These are phyloP conservation scores for Arthrobotrys megalospora DNA, from an alignment of 2,329 filamentous ascomycete species.

Conservation along the genomic window DNA sequence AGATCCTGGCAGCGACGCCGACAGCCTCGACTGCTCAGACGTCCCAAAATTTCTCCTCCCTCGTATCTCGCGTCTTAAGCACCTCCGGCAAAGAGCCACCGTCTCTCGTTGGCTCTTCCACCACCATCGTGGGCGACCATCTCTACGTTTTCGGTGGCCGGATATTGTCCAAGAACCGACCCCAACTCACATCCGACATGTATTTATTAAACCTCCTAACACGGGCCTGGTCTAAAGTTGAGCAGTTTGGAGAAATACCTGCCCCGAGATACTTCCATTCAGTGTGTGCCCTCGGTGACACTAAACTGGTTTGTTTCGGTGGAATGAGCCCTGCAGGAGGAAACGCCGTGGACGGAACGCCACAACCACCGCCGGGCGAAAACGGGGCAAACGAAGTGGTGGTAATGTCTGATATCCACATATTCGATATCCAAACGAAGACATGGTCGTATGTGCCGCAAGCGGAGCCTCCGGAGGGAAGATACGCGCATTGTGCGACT, in stretches of 20 bases:
- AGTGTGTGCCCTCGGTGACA: constrained; percentile 91
- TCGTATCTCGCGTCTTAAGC: constrained; percentile 80
- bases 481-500: constrained; percentile 96
- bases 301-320: constrained; percentile 96
- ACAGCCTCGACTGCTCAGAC: constrained; percentile 64
- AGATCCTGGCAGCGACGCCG: constrained; percentile 30
- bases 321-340: constrained; percentile 84
- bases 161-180: constrained; percentile 85
- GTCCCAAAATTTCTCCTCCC: constrained; percentile 76
- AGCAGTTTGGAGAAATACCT: constrained; percentile 86
- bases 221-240: constrained; percentile 92
- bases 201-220: constrained; percentile 94
- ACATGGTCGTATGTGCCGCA: constrained; percentile 89
- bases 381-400: constrained; percentile 83
- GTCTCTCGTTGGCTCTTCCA: constrained; percentile 92
- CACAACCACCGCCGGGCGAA: constrained; percentile 43
- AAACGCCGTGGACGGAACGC: constrained; percentile 26
- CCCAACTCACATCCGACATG: constrained; percentile 87
- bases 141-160: constrained; percentile 96
- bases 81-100: constrained; percentile 94
- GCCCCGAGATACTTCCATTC: constrained; percentile 97
- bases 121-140: constrained; percentile 94
- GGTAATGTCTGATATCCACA: constrained; percentile 98
- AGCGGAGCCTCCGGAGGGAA: constrained; percentile 86
- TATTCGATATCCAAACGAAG: constrained; percentile 87